phyloP scores from a whole-genome alignment of 805 yeast genomes.

The Lachancea mirantina region DNA sequence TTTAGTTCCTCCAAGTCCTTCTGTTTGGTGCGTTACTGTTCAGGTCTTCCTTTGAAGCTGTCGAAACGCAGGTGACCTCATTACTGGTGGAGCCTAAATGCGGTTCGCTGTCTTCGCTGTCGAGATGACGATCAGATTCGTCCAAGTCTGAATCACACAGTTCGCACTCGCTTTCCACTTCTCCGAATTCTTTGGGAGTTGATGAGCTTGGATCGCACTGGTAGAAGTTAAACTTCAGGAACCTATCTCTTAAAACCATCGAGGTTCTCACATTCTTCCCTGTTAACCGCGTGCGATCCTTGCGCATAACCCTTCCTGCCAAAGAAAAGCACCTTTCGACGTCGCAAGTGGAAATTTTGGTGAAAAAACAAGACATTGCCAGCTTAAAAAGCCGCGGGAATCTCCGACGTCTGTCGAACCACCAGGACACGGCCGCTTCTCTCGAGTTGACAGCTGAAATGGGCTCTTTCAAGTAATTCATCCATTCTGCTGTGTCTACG shows the following conservation, averaged over 20 bases:
- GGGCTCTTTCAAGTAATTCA: conserved; percentile 1
- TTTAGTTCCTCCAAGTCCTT: too few relatives aligned
- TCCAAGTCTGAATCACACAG: too few relatives aligned
- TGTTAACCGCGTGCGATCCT: conserved; percentile 7
- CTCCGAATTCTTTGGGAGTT: too few relatives aligned
- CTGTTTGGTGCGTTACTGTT: too few relatives aligned
- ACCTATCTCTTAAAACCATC: conserved; percentile 4
- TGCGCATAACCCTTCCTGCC: conserved; percentile 1
- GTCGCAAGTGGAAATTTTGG: conserved; percentile 2
- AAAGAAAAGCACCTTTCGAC: conserved; percentile 2
- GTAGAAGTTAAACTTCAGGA: conserved; percentile 4
- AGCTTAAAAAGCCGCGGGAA: conserved; percentile 4
- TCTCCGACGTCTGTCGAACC: conserved; percentile 4
- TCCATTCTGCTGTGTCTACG: not conserved
- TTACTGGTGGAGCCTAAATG: too few relatives aligned
- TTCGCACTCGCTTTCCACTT: too few relatives aligned
- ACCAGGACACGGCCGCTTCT: conserved; percentile 6
- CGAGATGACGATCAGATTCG: too few relatives aligned
- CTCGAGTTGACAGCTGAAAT: not conserved
- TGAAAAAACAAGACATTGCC: conserved; percentile 6
- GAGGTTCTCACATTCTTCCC: conserved; percentile 2
- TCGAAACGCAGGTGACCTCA: too few relatives aligned
- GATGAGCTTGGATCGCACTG: too few relatives aligned
- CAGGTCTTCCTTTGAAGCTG: too few relatives aligned
- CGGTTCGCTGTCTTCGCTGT: too few relatives aligned